These are phyloP conservation scores for Populus tremula DNA, from an alignment of 345 rosid species.

Conservation along the genomic window DNA sequence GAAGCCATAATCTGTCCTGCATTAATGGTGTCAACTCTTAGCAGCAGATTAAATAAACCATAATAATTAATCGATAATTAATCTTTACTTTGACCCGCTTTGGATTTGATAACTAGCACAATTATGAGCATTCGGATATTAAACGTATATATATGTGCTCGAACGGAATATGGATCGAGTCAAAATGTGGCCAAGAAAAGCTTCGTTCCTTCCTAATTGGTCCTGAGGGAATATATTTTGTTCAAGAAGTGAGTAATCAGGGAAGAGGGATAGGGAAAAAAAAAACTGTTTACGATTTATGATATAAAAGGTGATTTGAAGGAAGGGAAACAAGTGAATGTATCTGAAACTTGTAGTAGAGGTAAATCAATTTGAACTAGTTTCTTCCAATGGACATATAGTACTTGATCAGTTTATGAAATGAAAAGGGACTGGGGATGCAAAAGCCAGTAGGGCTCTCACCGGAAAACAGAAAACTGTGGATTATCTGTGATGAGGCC, in stretches of 20 bases:
- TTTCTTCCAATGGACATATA: background rate
- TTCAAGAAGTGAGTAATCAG: background rate
- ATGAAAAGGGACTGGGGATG: background rate
- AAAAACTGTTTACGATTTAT: too few relatives aligned
- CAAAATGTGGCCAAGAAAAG: background rate
- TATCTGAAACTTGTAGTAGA: background rate
- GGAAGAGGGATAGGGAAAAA: background rate
- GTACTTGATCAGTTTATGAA: background rate
- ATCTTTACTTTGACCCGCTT: background rate
- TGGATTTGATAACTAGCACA: background rate
- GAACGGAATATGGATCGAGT: background rate
- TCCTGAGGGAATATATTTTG: background rate
- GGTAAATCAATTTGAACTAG: background rate
- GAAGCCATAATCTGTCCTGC: too few relatives aligned
- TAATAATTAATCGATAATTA: too few relatives aligned
- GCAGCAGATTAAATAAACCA: background rate
- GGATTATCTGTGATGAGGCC: too few relatives aligned
- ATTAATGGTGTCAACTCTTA: background rate
- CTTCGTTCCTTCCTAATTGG: background rate
- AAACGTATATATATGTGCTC: background rate
- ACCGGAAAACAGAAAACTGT: too few relatives aligned
- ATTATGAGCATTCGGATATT: background rate
- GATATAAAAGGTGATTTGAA: background rate
- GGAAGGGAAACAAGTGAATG: background rate
- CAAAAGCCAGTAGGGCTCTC: background rate